Evolutionary conservation across 805 yeast species (phyloP).

Genomic region (Saccharomycopsis synnaedendra): DNA sequence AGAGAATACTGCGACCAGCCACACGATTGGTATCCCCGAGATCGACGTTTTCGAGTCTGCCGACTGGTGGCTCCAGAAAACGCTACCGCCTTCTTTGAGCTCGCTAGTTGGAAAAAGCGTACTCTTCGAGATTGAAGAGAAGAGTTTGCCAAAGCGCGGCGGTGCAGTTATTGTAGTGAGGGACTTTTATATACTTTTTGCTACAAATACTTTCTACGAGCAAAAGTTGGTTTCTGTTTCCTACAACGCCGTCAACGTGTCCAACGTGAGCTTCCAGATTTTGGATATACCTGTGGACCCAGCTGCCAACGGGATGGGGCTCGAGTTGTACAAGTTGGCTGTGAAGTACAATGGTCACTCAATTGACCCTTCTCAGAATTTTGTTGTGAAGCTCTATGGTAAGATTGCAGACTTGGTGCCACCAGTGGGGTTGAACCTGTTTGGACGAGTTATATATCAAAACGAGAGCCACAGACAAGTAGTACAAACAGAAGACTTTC

Average conservation of each 20-base stretch:
- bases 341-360: constrained; percentile 22
- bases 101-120: constrained; percentile 33
- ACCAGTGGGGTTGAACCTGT: constrained; percentile 49
- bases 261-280: constrained; percentile 20
- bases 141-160: background rate
- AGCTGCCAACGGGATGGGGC: constrained; percentile 32
- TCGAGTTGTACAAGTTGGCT: constrained; percentile 35
- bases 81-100: constrained; percentile 43
- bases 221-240: constrained; percentile 36
- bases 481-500: constrained; percentile 1
- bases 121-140: constrained; percentile 38
- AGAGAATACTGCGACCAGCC: too few relatives aligned
- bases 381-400: constrained; percentile 27
- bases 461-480: constrained; percentile 33
- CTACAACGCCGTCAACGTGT: constrained; percentile 45
- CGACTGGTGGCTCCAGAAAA: constrained; percentile 59
- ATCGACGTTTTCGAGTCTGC: constrained; percentile 24
- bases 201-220: background rate
- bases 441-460: constrained; percentile 61
- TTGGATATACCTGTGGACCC: background rate
- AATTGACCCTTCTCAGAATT: constrained; percentile 4
- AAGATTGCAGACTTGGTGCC: constrained; percentile 37
- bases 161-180: background rate
- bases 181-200: constrained; percentile 8
- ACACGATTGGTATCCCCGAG: background rate